phyloP scores from a whole-genome alignment of 345 rosid genomes.

The Trapa bicornis region DNA sequence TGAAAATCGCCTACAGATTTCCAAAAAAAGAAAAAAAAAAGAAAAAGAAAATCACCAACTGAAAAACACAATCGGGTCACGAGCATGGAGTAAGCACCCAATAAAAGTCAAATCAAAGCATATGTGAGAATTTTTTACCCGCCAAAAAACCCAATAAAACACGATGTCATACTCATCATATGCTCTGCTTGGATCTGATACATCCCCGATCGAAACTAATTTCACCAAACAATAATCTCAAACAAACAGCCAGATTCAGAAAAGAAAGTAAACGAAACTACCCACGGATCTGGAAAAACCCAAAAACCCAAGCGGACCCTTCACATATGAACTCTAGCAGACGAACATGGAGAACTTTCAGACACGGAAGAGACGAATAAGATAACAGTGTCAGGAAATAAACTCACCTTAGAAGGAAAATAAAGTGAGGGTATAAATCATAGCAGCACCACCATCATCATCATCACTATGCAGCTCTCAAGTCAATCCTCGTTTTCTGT shows the following conservation, averaged over 20 bases:
- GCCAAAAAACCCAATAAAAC: neutral
- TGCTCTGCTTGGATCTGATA: constrained; percentile 3
- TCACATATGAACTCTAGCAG: neutral
- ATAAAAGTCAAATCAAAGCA: too few relatives aligned
- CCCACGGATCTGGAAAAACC: neutral
- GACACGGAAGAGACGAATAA: neutral
- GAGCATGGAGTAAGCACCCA: too few relatives aligned
- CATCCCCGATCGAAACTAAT: neutral
- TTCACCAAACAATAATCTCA: neutral
- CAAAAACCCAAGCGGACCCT: neutral
- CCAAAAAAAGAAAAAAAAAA: too few relatives aligned
- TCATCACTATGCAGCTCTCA: neutral
- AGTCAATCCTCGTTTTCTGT: constrained; percentile 6
- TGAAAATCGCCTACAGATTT: too few relatives aligned
- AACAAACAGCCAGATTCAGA: neutral
- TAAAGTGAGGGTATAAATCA: neutral
- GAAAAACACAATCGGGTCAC: too few relatives aligned
- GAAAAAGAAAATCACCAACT: too few relatives aligned
- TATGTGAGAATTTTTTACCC: too few relatives aligned
- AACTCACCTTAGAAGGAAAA: constrained; percentile 2
- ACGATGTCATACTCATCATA: neutral
- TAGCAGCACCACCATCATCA: neutral
- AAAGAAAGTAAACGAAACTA: neutral
- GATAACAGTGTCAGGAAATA: too few relatives aligned
- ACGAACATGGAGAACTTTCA: too few relatives aligned